These are phyloP conservation scores for Wakefieldia striispora DNA, from an alignment of 768 basidiomycete species.

Conservation along the genomic window DNA sequence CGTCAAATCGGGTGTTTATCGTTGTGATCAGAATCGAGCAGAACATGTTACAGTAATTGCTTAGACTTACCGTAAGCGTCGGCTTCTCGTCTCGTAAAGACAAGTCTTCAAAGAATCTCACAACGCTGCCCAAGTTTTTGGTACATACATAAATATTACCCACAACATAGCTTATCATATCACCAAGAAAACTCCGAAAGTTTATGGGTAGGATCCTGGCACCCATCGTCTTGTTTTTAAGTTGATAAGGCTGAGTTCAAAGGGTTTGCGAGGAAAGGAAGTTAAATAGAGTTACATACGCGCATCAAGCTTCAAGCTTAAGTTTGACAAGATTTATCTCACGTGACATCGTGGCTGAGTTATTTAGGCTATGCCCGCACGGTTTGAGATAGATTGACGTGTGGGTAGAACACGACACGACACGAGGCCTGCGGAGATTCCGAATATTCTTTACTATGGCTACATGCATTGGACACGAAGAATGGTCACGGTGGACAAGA, in stretches of 20 bases:
- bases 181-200: background rate
- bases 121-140: background rate
- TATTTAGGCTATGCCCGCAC: background rate
- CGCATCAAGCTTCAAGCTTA: conserved; percentile 23
- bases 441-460: conserved; percentile 6
- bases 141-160: background rate
- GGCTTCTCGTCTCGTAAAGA: conserved; percentile 10
- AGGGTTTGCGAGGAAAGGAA: background rate
- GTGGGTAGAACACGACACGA: background rate
- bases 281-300: conserved; percentile 21
- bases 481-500: conserved; percentile 10
- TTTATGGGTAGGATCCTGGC: conserved; percentile 10
- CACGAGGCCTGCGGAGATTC: conserved; percentile 7
- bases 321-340: conserved; percentile 15
- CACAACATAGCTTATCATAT: background rate
- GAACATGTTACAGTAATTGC: background rate
- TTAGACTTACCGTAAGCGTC: conserved; percentile 6
- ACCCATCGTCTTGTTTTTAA: conserved; percentile 9
- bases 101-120: background rate
- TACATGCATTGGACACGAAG: conserved; percentile 20
- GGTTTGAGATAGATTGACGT: background rate
- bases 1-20: background rate
- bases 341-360: conserved; percentile 1
- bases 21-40: conserved; percentile 6
- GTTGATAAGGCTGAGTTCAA: conserved; percentile 17